Evolutionary conservation across 768 basidiomycete genomes (phyloP).

Genomic region (Auricularia auricula-judae): DNA sequence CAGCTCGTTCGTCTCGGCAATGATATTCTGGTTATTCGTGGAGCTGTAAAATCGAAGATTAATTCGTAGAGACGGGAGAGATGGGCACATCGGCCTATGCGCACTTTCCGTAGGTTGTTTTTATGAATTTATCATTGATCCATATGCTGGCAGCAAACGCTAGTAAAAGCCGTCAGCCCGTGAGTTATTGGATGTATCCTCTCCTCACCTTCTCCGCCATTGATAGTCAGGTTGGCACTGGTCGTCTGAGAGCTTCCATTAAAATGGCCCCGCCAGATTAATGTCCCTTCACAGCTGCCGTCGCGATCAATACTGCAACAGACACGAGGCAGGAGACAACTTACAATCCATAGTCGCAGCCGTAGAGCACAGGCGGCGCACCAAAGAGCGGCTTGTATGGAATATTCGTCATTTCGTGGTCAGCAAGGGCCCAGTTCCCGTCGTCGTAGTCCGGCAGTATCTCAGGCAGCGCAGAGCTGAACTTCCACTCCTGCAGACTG

Average conservation of each 20-base stretch:
- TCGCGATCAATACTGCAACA: constrained; percentile 2
- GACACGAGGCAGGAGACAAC: constrained; percentile 13
- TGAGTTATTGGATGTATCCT: constrained; percentile 3
- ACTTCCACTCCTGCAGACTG: constrained; percentile 58
- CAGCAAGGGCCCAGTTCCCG: constrained; percentile 49
- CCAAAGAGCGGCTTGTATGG: constrained; percentile 60
- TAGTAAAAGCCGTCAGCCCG: constrained; percentile 13
- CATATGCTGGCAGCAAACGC: constrained; percentile 79
- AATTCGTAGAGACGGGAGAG: background rate
- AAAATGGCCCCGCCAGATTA: constrained; percentile 80
- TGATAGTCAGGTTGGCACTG: constrained; percentile 58
- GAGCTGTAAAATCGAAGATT: constrained; percentile 31
- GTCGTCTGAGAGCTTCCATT: constrained; percentile 14
- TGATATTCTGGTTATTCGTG: constrained; percentile 47
- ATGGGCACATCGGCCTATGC: constrained; percentile 10
- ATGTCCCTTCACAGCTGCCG: constrained; percentile 66
- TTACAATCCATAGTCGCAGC: constrained; percentile 80
- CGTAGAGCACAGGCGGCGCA: constrained; percentile 69
- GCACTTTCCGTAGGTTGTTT: constrained; percentile 66
- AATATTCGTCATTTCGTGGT: constrained; percentile 65
- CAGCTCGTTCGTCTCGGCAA: constrained; percentile 57
- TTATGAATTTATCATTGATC: constrained; percentile 62
- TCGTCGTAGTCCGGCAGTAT: constrained; percentile 48
- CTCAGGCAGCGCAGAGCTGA: constrained; percentile 67
- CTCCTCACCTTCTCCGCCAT: constrained; percentile 59